Evolutionary conservation across 495 filamentous ascomycete species (phyloP).

Genomic region (Neurospora sp.): DNA sequence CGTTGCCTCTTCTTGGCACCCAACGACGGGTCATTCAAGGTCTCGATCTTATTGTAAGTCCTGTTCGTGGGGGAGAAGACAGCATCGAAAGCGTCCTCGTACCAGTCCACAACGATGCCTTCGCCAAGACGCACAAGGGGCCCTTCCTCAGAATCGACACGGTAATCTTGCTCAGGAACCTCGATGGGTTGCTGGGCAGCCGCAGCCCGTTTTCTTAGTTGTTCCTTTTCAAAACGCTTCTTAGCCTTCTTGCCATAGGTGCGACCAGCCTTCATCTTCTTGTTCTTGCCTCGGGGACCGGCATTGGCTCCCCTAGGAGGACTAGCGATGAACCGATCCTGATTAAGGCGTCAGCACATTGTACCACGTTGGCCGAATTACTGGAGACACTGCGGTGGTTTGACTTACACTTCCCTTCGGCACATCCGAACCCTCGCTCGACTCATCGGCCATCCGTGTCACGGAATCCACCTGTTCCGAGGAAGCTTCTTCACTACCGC

Average conservation of each 20-base stretch:
- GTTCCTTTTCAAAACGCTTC: constrained; percentile 25
- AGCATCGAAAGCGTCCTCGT: constrained; percentile 48
- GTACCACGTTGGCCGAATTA: neutral
- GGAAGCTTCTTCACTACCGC: constrained; percentile 24
- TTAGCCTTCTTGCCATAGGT: constrained; percentile 30
- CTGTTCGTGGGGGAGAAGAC: constrained; percentile 47
- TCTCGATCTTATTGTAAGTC: constrained; percentile 42
- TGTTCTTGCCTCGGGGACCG: constrained; percentile 18
- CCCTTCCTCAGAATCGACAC: constrained; percentile 34
- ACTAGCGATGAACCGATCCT: neutral
- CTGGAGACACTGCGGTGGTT: neutral
- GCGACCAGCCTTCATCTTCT: constrained; percentile 25
- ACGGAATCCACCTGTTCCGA: constrained; percentile 5
- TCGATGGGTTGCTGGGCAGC: constrained; percentile 21
- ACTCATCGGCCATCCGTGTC: constrained; percentile 44
- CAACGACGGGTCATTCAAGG: constrained; percentile 57
- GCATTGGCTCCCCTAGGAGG: neutral
- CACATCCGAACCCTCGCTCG: constrained; percentile 32
- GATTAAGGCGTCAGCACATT: neutral
- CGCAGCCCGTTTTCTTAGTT: constrained; percentile 5
- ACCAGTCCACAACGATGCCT: constrained; percentile 80
- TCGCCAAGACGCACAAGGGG: constrained; percentile 68
- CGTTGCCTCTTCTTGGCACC: constrained; percentile 49
- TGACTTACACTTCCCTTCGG: constrained; percentile 22
- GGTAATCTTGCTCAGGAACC: constrained; percentile 6